Evolutionary conservation across 805 yeast genomes (phyloP), one percentile per base, ranked within the genome.

Genomic region (Candida orba): DNA sequence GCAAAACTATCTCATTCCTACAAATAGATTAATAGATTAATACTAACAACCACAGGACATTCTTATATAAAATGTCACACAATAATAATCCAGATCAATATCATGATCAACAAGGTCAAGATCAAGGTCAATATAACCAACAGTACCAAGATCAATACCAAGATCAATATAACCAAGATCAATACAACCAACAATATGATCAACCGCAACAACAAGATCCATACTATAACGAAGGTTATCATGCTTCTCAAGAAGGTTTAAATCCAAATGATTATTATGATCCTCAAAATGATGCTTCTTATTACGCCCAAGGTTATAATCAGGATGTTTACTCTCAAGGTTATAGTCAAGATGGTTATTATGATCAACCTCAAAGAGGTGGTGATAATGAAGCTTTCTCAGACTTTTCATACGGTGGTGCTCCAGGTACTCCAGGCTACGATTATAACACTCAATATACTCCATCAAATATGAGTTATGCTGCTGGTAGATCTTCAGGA

Each of bases 391-490:
- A 79, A 58, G 81, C 81, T 45, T 80, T 80, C 46, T 76, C 83
- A 22, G 87, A 80, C 58, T 80, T 80, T 55, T 71, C 79, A 46
- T 77, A 78, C 53, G 86, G 86, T 47, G 69, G 68, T 31, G 69
- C 71, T 36, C 76, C 81, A 25, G 88, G 86, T 40, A 76, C 83
- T 44, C 80, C 85, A 8, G 79, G 80, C 34, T 81, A 79, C 57
- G 85, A 79, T 59, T 78, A 75, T 54, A 67, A 71, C 30, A 76
- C 84, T 32, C 86, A 80, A 54, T 81, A 81, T 61, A 82, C 93
- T 37, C 90, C 95, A 23, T 86, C 95, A 6, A 93, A 85, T 64
- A 79, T 84, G 81, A 79, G 87, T 58, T 89, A 83, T 59, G 93
- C 85, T 51, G 90, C 82, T 35, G 84, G 84, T 59, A 78, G 93